These are phyloP conservation scores for Heritiera fomes DNA, from an alignment of 345 rosid species.

Conservation along the genomic window DNA sequence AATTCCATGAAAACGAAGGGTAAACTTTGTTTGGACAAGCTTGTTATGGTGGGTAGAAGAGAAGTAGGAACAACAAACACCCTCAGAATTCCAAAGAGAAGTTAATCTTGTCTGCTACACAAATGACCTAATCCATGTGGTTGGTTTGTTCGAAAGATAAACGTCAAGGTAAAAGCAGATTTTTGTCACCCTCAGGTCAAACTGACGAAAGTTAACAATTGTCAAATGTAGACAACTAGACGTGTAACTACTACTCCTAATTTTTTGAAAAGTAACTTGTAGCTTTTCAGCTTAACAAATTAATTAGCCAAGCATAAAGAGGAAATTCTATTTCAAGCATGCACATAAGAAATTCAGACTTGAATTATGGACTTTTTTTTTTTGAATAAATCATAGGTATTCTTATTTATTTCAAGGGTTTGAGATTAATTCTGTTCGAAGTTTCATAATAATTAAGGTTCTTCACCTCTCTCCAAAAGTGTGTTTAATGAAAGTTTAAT, in stretches of 20 bases:
- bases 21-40: not conserved
- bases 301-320: not conserved
- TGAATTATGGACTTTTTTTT: too few species aligned
- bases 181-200: not conserved
- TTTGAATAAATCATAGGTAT: too few species aligned
- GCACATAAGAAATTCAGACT: not conserved
- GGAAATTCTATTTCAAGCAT: not conserved
- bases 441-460: too few species aligned
- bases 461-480: too few species aligned
- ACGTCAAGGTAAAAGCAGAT: not conserved
- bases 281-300: not conserved
- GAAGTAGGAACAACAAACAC: not conserved
- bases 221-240: not conserved
- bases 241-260: not conserved
- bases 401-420: too few species aligned
- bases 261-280: not conserved
- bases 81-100: not conserved
- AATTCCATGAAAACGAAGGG: not conserved
- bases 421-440: too few species aligned
- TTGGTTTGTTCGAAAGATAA: not conserved
- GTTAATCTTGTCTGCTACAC: not conserved
- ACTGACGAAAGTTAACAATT: not conserved
- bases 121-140: slow-evolving; percentile 1
- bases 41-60: not conserved
- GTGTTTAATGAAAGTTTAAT: too few species aligned